A percentile compares a stretch with the other conserved stretches of the same genome.
phyloP scores from a whole-genome alignment of 805 yeast species.

The Kodamaea fukazawae region DNA sequence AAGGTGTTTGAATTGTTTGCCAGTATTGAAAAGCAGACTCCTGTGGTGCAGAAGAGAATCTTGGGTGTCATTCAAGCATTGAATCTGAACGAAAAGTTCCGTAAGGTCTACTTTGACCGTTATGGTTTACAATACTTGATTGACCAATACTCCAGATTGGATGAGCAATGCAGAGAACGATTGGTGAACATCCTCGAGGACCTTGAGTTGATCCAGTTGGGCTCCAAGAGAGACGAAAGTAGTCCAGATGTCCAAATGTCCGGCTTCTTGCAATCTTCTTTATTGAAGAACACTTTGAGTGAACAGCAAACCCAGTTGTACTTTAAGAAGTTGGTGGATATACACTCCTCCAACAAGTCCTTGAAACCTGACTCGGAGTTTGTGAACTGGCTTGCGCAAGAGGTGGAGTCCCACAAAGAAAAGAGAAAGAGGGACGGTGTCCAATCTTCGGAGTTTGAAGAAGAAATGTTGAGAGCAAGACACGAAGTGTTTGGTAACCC shows the following conservation, averaged over 20 bases:
- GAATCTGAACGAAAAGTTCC: conserved; percentile 35
- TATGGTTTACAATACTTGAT: conserved; percentile 25
- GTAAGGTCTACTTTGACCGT: conserved; percentile 22
- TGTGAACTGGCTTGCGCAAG: conserved; percentile 60
- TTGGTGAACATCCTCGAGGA: conserved; percentile 49
- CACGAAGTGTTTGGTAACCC: conserved; percentile 79
- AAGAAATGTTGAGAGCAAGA: conserved; percentile 41
- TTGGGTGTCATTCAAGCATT: conserved; percentile 54
- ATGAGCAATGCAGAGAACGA: conserved; percentile 34
- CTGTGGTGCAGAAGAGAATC: conserved; percentile 43
- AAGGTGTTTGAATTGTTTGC: conserved; percentile 21
- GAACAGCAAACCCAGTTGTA: conserved; percentile 8
- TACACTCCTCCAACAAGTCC: conserved; percentile 29
- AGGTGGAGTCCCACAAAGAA: conserved; percentile 29
- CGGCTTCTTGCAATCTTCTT: conserved; percentile 30
- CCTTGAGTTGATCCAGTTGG: conserved; percentile 19
- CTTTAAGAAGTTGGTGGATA: conserved; percentile 24
- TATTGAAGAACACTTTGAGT: conserved; percentile 21
- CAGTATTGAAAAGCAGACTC: conserved; percentile 17
- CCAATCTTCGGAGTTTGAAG: conserved; percentile 37
- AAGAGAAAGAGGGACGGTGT: conserved; percentile 26
- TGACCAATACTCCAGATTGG: conserved; percentile 25
- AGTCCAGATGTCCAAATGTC: conserved; percentile 34
- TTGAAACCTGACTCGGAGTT: conserved; percentile 42
- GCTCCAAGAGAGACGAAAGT: conserved; percentile 11